Base-by-base conservation (phyloP, 2,329 filamentous ascomycete genomes). In the Colletotrichum godetiae region DNA sequence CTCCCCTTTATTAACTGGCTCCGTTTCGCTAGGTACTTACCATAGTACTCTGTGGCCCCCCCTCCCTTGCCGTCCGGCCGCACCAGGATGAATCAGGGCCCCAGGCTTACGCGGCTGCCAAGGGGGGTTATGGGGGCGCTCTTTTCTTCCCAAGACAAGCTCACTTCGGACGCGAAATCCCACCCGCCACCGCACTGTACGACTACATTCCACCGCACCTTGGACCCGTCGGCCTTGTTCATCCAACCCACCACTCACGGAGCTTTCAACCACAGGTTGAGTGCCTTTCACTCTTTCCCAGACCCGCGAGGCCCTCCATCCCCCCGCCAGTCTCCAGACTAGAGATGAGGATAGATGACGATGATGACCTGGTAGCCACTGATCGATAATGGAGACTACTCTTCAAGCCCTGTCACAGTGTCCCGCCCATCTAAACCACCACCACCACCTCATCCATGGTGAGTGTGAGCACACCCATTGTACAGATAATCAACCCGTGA, bases 91-190 rank as follows among this genome's bases (percentile, higher is more conserved):
- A 71, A 70, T 73, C 71, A 57, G 67, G 60, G 71, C 56, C 52
- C 61, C 67, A 73, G 71, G 71, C 71, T 73, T 65, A 71, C 71
- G 71, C 67, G 71, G 71, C 67, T 73, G 67, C 71, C 67, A 73
- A 73, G 71, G 66, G 63, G 19, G 42, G 19, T 49, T 49, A 49
- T 49, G 42, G 19, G 42, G 33, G 27, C 35, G 12, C 46, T 24
- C 55, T 56, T 56, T 65, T 55, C 7, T 12, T 29, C 42, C 31
- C 65, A 55, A 61, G 70, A 70, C 70, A 73, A 61, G 67, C 55
- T 70, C 67, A 53, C 59, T 70, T 65, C 70, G 37, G 66, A 70
- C 55, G 66, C 61, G 24, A 62, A 61, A 29, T 15, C 37, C 31
- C 49, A 37, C 13, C 53, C 58, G 58, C 69, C 42, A 59, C 42